These are phyloP conservation scores for Kwoniella heveanensis DNA, from an alignment of 768 basidiomycete species.

Conservation along the genomic window DNA sequence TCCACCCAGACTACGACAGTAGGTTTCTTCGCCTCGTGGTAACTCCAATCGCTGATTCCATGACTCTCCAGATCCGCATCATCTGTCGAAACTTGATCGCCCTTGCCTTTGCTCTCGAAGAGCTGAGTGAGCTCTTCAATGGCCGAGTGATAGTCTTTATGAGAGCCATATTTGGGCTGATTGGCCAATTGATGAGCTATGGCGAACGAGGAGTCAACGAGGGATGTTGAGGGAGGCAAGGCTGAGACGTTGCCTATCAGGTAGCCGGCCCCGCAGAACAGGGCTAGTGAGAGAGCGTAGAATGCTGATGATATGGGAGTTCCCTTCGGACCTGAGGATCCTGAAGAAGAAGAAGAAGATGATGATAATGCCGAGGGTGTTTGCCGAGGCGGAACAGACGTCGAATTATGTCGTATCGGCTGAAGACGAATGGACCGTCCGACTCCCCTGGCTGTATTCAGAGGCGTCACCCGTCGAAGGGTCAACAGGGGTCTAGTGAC, in stretches of 20 bases:
- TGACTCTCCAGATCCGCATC: constrained; percentile 45
- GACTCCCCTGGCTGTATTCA: not conserved
- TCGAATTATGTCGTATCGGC: constrained; percentile 1
- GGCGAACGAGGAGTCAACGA: constrained; percentile 33
- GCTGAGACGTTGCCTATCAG: constrained; percentile 19
- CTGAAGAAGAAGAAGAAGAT: constrained; percentile 6
- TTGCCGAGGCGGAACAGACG: constrained; percentile 3
- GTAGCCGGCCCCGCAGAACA: constrained; percentile 33
- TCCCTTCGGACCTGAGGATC: not conserved
- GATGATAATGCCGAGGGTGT: not conserved
- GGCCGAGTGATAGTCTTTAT: constrained; percentile 35
- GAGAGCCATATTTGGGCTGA: constrained; percentile 42
- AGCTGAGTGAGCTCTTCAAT: constrained; percentile 36
- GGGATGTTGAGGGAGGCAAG: constrained; percentile 20
- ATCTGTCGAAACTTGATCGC: constrained; percentile 41
- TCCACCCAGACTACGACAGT: constrained; percentile 55
- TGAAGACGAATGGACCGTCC: not conserved
- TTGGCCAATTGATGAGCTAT: constrained; percentile 34
- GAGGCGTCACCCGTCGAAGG: not conserved
- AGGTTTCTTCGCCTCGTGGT: constrained; percentile 48
- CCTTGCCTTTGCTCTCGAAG: constrained; percentile 35
- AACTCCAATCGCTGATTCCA: constrained; percentile 51
- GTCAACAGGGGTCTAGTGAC: not conserved
- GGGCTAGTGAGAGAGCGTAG: constrained; percentile 26
- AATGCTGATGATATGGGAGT: constrained; percentile 17